phyloP scores from a whole-genome alignment of 1,139 yeast genomes.

The Yamadazyma epiphylla region DNA sequence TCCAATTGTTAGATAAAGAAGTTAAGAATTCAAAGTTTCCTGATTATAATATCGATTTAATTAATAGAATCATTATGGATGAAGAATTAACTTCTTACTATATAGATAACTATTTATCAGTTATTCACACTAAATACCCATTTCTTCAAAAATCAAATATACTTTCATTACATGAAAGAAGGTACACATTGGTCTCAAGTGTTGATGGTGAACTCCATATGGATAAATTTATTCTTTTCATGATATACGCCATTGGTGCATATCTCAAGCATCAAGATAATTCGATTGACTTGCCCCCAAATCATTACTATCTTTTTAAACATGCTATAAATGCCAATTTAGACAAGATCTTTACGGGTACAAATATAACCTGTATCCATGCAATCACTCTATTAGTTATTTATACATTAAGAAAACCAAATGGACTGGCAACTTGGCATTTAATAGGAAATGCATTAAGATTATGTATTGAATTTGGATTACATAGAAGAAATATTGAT shows the following conservation, averaged over 20 bases:
- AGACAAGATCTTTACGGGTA: constrained; percentile 2
- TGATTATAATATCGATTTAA: constrained; percentile 2
- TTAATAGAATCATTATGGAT: constrained; percentile 3
- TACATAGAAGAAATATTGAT: constrained; percentile 8
- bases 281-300: neutral
- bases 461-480: constrained; percentile 8
- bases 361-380: constrained; percentile 3
- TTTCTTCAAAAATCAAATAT: constrained; percentile 1
- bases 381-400: constrained; percentile 7
- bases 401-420: constrained; percentile 8
- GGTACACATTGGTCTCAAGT: neutral
- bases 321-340: constrained; percentile 5
- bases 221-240: constrained; percentile 5
- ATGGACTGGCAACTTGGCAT: constrained; percentile 9
- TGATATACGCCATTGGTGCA: constrained; percentile 11
- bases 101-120: constrained; percentile 6
- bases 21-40: neutral
- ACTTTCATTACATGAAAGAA: constrained; percentile 3
- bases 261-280: constrained; percentile 4
- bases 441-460: constrained; percentile 8
- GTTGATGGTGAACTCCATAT: constrained; percentile 1
- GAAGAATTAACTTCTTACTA: constrained; percentile 4
- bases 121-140: neutral
- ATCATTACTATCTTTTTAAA: constrained; percentile 6
- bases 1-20: neutral